These are phyloP conservation scores for Sugiyamaella japonica DNA, from an alignment of 1,139 yeast species.

Conservation along the genomic window DNA sequence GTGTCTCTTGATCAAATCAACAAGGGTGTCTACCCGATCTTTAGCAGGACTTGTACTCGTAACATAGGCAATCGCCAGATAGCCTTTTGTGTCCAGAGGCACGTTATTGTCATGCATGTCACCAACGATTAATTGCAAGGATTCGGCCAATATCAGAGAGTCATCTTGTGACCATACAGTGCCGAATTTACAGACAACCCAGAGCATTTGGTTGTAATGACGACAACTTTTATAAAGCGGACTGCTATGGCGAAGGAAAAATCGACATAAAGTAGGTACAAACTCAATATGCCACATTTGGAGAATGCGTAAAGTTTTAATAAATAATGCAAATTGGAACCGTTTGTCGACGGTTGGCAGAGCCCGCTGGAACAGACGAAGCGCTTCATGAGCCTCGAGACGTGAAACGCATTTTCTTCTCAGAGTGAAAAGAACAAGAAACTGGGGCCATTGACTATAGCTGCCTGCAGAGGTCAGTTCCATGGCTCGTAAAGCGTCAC, in stretches of 20 bases:
- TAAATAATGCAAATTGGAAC: slow-evolving; percentile 31
- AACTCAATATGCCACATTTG: slow-evolving; percentile 32
- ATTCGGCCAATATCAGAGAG: slow-evolving; percentile 29
- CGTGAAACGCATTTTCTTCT: slow-evolving; percentile 32
- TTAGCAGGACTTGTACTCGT: slow-evolving; percentile 22
- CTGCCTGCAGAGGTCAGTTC: slow-evolving; percentile 9
- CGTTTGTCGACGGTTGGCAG: slow-evolving; percentile 17
- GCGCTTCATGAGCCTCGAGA: slow-evolving; percentile 31
- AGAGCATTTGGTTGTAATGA: slow-evolving; percentile 35
- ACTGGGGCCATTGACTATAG: slow-evolving; percentile 34
- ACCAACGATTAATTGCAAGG: slow-evolving; percentile 32
- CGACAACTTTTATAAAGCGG: slow-evolving; percentile 18
- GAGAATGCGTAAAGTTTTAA: slow-evolving; percentile 29
- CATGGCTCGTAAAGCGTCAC: slow-evolving; percentile 31
- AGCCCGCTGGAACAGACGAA: slow-evolving; percentile 27
- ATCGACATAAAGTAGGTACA: slow-evolving; percentile 33
- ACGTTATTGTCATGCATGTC: slow-evolving; percentile 25
- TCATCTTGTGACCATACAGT: slow-evolving; percentile 30
- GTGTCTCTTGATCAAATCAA: slow-evolving; percentile 29
- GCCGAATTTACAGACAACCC: slow-evolving; percentile 37
- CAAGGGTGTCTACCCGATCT: slow-evolving; percentile 26
- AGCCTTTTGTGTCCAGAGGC: slow-evolving; percentile 38
- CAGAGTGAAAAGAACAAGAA: slow-evolving; percentile 34
- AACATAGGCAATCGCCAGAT: slow-evolving; percentile 35
- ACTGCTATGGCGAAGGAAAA: slow-evolving; percentile 27